Evolutionary conservation across 1,284 basidiomycete species (phyloP), one percentile per base, ranked within the genome.

Genomic region (Ceratobasidium sp.): DNA sequence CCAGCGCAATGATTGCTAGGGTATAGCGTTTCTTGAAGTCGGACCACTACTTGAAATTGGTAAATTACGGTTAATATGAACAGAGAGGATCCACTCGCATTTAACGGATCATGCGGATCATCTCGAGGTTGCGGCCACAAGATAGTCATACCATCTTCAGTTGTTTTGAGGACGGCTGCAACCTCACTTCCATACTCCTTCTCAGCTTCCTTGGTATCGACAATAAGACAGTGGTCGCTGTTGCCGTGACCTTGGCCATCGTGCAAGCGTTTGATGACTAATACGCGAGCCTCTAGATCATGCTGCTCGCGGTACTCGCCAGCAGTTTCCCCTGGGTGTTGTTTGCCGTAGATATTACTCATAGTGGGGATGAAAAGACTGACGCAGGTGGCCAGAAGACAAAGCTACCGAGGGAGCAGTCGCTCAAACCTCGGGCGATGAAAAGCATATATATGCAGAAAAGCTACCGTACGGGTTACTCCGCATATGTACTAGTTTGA

Each of bases 1-100:
- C 90, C 49, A 91, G 81, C 0, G 90, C 91, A 76, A 90, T 85
- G 77, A 91, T 89, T 51, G 89, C 78, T 34, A 92, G 82, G 73
- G 89, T 89, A 2, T 90, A 76, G 54, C 85, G 85, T 83, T 91
- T 92, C 56, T 84, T 84, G 49, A 81, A 78, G 70, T 85, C 81
- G 32, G 83, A 83, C 87, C 87, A 88, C 87, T 88, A 19, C 40
- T 34, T 34, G 9, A 70, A 56, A 40, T 4, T 2, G 22, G 67
- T 70, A 3, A 57, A 19, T 46, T 52, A 37, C 29, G 6, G 9
- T 43, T 25, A 8, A n/a, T 8, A 25, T 7, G 15, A 70, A 40
- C 17, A 43, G 1, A 29, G 29, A 13, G 1, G 51, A 34, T 1
- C 3, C 22, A 44, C 67, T 37, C 51, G 40, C 67, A 17, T 70